These are phyloP conservation scores for Talaromyces trachyspermus DNA, from an alignment of 495 filamentous ascomycete genomes.

Conservation along the genomic window DNA sequence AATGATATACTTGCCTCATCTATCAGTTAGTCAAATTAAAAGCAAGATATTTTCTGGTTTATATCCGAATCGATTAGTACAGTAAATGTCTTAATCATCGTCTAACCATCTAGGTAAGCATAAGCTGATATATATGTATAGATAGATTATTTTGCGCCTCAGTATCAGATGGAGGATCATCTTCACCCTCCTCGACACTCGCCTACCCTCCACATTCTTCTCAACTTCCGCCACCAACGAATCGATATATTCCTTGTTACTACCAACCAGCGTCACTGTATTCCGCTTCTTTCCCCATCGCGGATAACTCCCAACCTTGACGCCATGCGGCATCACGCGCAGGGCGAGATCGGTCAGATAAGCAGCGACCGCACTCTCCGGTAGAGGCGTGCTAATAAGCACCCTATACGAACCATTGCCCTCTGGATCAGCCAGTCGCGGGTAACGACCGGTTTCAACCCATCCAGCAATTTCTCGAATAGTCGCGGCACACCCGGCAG, in stretches of 20 bases:
- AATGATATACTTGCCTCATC: background rate
- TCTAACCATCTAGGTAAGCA: too few species aligned
- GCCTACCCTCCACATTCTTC: conserved; percentile 48
- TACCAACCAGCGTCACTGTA: conserved; percentile 85
- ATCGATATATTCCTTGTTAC: conserved; percentile 55
- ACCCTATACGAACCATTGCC: conserved; percentile 71
- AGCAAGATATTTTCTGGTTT: conserved; percentile 1
- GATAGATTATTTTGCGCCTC: too few species aligned
- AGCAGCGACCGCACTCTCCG: conserved; percentile 75
- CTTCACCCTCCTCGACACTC: conserved; percentile 53
- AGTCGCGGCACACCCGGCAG: conserved; percentile 83
- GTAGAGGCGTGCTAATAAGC: conserved; percentile 75
- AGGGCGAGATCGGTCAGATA: conserved; percentile 74
- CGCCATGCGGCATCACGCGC: conserved; percentile 58
- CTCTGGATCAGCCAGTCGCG: conserved; percentile 66
- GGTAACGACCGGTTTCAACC: conserved; percentile 63
- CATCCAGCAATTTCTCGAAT: conserved; percentile 70
- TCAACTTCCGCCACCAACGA: conserved; percentile 54
- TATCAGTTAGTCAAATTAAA: background rate
- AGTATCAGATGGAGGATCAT: conserved; percentile 36
- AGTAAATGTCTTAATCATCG: background rate
- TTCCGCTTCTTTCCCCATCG: conserved; percentile 83
- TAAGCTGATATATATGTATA: too few species aligned
- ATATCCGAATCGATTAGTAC: background rate
- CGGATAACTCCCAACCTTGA: conserved; percentile 97